Evolutionary conservation across 495 filamentous ascomycete species (phyloP), one percentile per base, ranked within the genome.

Genomic region (Neurospora intermedia): DNA sequence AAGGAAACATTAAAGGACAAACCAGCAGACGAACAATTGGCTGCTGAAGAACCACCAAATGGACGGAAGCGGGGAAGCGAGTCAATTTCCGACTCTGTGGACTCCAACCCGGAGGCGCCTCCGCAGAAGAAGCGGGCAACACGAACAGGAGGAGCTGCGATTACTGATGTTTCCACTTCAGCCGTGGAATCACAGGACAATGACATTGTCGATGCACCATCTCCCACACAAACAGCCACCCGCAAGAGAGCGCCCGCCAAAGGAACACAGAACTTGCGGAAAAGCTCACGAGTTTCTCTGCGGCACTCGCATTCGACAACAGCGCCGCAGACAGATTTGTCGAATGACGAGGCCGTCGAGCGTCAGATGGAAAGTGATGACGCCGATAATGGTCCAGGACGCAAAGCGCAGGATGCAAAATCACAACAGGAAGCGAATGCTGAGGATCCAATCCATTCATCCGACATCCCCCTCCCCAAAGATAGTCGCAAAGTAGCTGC

Each of bases 51-150:
- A 46, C 75, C 81, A 16, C 79, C 84, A 8, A 83, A 86, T 66
- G 88, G 88, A 18, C 90, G 86, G 75, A 95, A 95, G 76, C 84
- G 92, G 71, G 80, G 82, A 31, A 94, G 90, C 77, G 90, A 90
- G 31, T 85, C 88, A 13, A 79, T 89, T 59, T 84, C 86, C 20
- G 84, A 86, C n/a, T 78, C 79, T 8, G 78, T 40, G 2, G 45
- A 81, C 74, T 80, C 77, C 71, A 76, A 80, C 18, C 73, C 85
- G n/a, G 84, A 87, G 31, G 80, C 80, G 0, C 89, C 91, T 11
- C 86, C 90, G 11, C 79, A 86, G 0, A 96, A 95, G 81, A 89
- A 91, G 76, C 86, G 91, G 71, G 87, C 87, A 4, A 91, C 87
- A 16, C 85, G 89, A 23, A 83, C 77, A 39, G 87, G 84, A 54